Evolutionary conservation across 1,139 yeast species (phyloP), one percentile per base, ranked within the genome.

Genomic region (Yamadazyma atmosphaerica): DNA sequence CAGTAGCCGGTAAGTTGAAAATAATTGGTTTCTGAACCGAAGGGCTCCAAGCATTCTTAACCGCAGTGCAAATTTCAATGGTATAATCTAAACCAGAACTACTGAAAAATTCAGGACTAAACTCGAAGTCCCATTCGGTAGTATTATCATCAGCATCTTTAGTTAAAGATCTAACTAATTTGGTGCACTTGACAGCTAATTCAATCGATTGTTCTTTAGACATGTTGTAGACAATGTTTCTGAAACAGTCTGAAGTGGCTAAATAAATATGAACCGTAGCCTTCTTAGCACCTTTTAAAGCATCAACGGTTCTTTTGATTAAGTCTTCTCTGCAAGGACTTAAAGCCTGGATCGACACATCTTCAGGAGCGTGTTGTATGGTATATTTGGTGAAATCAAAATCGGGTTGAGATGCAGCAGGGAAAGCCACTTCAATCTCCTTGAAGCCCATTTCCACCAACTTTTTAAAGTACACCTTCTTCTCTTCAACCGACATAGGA

Each of bases 1-100:
- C 77, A 4, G 77, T 72, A 8, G 77, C 77, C 6, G 77, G 77
- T 42, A 72, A 60, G 52, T 72, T 72, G 56, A 72, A 72, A 37
- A 72, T 72, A 31, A 72, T 64, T 13, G 77, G 77, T 17, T 56
- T 53, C 34, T 63, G 68, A 5, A 40, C 66, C 4, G 69, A 60
- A 32, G 77, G 77, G 35, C 61, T 69, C 77, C 77, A 72, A n/a
- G 60, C 74, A 11, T 55, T 50, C 53, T 68, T 69, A 13, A 72
- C 77, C 1, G 74, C 74, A 44, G 70, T 74, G 51, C 77, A 72
- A 37, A 72, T 63, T 40, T 65, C 68, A 33, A 72, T 62, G 1
- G 74, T 72, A 52, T 60, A 72, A 21, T 71, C 72, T 15, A 66
- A 55, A 26, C 69, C 66, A 3, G 76, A 65, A 50, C 69, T 77